Conservation (phyloP, 2,329 filamentous ascomycete species). For the Orbilia quercus region DNA sequence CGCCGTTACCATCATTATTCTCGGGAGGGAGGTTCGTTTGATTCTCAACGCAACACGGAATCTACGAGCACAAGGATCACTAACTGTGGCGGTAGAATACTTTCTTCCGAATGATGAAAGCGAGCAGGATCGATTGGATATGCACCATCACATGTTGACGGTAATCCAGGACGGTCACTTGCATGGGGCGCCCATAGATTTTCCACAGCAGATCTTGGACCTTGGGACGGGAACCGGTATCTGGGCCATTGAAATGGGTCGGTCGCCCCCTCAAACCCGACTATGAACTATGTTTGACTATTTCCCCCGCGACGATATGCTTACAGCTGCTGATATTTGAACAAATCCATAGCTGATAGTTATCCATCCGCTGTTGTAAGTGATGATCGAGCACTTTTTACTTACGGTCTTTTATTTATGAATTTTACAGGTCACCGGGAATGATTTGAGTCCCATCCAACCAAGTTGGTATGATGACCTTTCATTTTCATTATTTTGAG, state of each 20-base stretch:
- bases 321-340: constrained; percentile 9
- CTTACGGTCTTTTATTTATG: background rate
- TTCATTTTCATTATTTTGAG: constrained; percentile 1
- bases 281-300: background rate
- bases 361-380: constrained; percentile 40
- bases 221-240: constrained; percentile 58
- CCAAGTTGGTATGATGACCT: constrained; percentile 60
- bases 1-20: constrained; percentile 66
- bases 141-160: constrained; percentile 79
- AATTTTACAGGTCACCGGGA: constrained; percentile 61
- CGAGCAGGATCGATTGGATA: constrained; percentile 81
- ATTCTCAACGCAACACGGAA: constrained; percentile 22
- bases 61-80: constrained; percentile 55
- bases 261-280: constrained; percentile 65
- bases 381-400: background rate
- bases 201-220: constrained; percentile 56
- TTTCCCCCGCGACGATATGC: no score
- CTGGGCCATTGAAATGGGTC: constrained; percentile 64
- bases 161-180: constrained; percentile 34
- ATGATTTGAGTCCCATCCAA: constrained; percentile 63
- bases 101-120: constrained; percentile 62
- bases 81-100: constrained; percentile 28
- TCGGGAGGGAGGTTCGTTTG: constrained; percentile 63
- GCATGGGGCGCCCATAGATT: constrained; percentile 17
- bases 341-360: constrained; percentile 16